Evolutionary conservation across 1,284 basidiomycete species (phyloP).

Genomic region (Rhodotorula sp.): DNA sequence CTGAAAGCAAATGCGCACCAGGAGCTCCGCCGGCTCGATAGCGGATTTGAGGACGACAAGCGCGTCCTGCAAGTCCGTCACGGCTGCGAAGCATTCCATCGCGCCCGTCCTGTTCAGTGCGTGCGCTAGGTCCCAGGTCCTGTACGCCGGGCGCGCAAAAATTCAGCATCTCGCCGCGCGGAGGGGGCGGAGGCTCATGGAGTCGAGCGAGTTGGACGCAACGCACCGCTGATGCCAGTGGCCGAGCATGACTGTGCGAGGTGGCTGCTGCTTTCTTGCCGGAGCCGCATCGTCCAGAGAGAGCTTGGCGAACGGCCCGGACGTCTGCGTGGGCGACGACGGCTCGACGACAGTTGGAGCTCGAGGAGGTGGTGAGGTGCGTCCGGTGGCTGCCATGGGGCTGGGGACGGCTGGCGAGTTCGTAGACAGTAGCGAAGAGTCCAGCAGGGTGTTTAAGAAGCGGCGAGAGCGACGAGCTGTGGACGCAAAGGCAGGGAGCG

Average conservation of each 20-base stretch:
- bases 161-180: neutral
- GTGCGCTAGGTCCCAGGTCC: slow-evolving; percentile 3
- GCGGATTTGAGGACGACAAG: neutral
- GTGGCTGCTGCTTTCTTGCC: neutral
- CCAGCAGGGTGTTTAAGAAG: too few species aligned
- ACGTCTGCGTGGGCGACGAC: too few species aligned
- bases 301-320: too few species aligned
- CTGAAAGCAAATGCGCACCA: neutral
- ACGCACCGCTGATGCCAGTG: slow-evolving; percentile 2
- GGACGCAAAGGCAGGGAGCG: too few species aligned
- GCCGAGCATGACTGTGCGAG: neutral
- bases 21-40: neutral
- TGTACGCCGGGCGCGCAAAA: neutral
- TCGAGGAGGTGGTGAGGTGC: too few species aligned
- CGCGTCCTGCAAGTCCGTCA: slow-evolving; percentile 7
- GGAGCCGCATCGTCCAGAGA: too few species aligned
- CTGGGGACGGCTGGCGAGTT: too few species aligned
- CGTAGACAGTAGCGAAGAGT: too few species aligned
- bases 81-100: neutral
- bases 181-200: neutral
- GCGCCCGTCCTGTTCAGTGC: neutral
- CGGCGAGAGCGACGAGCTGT: too few species aligned
- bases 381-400: too few species aligned
- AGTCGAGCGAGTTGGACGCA: neutral
- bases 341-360: too few species aligned